phyloP scores from a whole-genome alignment of 2,329 filamentous ascomycete species.

The Mycogone perniciosa region DNA sequence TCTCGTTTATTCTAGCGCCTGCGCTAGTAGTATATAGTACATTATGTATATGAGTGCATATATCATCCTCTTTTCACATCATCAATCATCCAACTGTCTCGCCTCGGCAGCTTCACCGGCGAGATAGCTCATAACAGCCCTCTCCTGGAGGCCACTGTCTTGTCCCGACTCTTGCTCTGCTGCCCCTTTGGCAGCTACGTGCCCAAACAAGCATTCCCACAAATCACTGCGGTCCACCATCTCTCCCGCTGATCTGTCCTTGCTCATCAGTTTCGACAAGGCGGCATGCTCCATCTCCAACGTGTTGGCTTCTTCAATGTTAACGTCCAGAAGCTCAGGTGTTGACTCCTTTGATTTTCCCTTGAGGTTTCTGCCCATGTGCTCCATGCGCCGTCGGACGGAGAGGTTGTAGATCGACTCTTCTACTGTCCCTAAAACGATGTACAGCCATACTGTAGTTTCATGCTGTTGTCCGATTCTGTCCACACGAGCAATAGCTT shows the following conservation, averaged over 20 bases:
- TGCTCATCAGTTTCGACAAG: constrained; percentile 63
- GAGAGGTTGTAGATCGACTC: constrained; percentile 87
- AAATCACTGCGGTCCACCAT: constrained; percentile 71
- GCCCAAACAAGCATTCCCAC: constrained; percentile 83
- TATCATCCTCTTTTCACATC: neutral
- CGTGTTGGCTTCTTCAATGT: constrained; percentile 77
- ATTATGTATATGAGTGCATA: no score
- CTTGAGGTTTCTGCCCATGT: constrained; percentile 50
- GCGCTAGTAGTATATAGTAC: no score
- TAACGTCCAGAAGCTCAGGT: constrained; percentile 48
- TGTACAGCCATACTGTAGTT: constrained; percentile 93
- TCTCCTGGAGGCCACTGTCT: constrained; percentile 26
- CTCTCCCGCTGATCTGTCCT: constrained; percentile 68
- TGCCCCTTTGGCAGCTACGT: constrained; percentile 31
- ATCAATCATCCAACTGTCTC: constrained; percentile 19
- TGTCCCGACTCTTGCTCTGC: constrained; percentile 7
- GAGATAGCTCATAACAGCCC: constrained; percentile 36
- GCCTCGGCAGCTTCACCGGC: constrained; percentile 39
- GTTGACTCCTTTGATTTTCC: constrained; percentile 35
- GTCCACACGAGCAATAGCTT: constrained; percentile 91
- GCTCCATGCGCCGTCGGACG: constrained; percentile 68
- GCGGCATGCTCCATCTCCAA: constrained; percentile 71
- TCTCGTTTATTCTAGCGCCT: neutral
- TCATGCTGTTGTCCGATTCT: constrained; percentile 83
- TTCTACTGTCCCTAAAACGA: constrained; percentile 86